Percentiles rank a stretch among this genome's conserved stretches.
Conservation (phyloP, 768 basidiomycete genomes). For the Paxillus ammoniavirescens region DNA sequence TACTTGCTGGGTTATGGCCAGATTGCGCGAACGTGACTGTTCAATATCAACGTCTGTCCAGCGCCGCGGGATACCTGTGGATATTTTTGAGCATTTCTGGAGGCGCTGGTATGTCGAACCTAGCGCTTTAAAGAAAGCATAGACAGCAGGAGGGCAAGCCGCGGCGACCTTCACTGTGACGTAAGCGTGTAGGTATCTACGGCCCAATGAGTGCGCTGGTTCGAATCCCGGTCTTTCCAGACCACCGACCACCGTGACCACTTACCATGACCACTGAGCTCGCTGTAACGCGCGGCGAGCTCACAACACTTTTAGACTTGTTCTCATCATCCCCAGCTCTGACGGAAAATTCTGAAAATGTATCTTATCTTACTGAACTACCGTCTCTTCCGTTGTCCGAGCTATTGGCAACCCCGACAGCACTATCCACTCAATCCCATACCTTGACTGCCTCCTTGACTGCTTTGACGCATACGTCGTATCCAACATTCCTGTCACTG, state of each 20-base stretch:
- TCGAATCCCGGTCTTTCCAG: neutral
- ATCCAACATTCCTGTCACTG: constrained; percentile 88
- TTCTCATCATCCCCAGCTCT: constrained; percentile 18
- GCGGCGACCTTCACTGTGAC: too few species aligned
- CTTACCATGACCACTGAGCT: constrained; percentile 16
- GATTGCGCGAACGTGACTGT: too few species aligned
- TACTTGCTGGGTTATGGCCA: too few species aligned
- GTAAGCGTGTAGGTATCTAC: constrained; percentile 2
- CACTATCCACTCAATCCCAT: constrained; percentile 80
- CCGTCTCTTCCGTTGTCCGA: constrained; percentile 63
- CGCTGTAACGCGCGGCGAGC: constrained; percentile 14
- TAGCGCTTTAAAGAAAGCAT: too few species aligned
- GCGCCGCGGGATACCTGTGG: too few species aligned
- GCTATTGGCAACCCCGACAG: constrained; percentile 70
- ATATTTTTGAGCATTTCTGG: too few species aligned
- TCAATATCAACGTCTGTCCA: too few species aligned
- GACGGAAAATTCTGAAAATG: constrained; percentile 24
- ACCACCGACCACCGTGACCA: neutral
- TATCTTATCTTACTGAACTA: constrained; percentile 62
- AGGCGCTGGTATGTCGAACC: too few species aligned
- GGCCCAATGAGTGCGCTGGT: neutral
- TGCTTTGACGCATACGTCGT: constrained; percentile 86
- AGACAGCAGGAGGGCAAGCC: too few species aligned
- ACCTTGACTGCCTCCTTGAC: constrained; percentile 88
- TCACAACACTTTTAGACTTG: constrained; percentile 24